A percentile compares a stretch with the other conserved stretches of the same genome.
These are phyloP conservation scores for Priceomyces castillae DNA, from an alignment of 805 yeast genomes.

Conservation along the genomic window DNA sequence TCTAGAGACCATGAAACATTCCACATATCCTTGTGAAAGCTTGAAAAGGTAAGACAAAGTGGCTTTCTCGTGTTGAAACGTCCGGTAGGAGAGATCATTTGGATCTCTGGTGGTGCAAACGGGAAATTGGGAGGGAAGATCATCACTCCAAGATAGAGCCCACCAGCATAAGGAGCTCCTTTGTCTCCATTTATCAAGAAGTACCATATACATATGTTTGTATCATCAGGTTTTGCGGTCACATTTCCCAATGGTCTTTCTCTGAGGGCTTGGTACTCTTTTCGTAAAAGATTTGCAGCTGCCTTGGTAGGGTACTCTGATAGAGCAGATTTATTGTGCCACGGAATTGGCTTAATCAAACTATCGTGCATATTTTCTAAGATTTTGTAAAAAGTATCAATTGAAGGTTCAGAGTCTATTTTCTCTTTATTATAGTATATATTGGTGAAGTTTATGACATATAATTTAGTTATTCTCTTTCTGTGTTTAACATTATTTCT, in stretches of 20 bases:
- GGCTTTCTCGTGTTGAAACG: constrained; percentile 10
- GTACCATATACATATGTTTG: constrained; percentile 14
- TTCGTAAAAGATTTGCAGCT: constrained; percentile 6
- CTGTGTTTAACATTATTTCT: no score
- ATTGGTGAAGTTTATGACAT: no score
- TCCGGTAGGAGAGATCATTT: constrained; percentile 17
- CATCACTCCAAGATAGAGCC: constrained; percentile 14
- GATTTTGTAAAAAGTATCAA: no score
- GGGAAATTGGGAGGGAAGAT: constrained; percentile 16
- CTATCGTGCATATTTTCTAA: constrained; percentile 1
- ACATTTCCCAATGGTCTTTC: constrained; percentile 9
- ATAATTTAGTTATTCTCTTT: no score
- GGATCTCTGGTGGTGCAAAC: constrained; percentile 17
- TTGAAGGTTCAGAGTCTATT: no score
- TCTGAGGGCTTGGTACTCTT: constrained; percentile 9
- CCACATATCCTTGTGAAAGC: constrained; percentile 16
- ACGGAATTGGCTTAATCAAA: constrained; percentile 4
- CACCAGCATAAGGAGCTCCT: constrained; percentile 12
- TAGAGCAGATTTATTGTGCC: background rate
- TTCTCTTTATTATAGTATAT: no score
- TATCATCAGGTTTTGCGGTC: constrained; percentile 12
- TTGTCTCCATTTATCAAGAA: constrained; percentile 13
- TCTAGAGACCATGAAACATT: constrained; percentile 17
- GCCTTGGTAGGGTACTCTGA: background rate
- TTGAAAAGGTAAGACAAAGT: constrained; percentile 14